Conservation (phyloP, 495 filamentous ascomycete genomes). For the Aspergillus mulundensis region DNA sequence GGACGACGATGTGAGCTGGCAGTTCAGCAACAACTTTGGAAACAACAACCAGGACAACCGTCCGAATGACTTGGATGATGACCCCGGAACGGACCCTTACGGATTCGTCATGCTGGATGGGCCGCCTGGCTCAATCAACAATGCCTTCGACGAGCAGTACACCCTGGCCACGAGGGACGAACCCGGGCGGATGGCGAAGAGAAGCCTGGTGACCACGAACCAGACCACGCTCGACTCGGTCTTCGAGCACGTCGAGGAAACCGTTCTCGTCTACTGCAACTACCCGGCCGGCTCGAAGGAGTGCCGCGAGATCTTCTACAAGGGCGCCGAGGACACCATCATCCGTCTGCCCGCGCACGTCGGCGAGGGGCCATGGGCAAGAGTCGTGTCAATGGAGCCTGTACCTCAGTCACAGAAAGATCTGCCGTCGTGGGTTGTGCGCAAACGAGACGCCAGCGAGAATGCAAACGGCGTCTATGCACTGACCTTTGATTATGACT, state of each 20-base stretch:
- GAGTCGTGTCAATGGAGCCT: constrained; percentile 6
- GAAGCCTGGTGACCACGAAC: constrained; percentile 25
- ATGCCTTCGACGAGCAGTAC: too few relatives aligned
- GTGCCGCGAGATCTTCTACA: constrained; percentile 21
- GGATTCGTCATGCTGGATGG: too few relatives aligned
- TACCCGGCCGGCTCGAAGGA: constrained; percentile 15
- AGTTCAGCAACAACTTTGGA: too few relatives aligned
- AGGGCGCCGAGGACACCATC: constrained; percentile 30
- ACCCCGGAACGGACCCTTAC: too few relatives aligned
- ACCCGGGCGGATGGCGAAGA: too few relatives aligned
- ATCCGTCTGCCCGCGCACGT: constrained; percentile 22
- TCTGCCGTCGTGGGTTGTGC: neutral
- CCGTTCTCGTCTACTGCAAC: constrained; percentile 28
- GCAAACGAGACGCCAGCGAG: neutral
- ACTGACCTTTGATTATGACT: constrained; percentile 19
- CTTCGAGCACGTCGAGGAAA: constrained; percentile 27
- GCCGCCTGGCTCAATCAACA: too few relatives aligned
- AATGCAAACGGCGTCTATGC: constrained; percentile 6
- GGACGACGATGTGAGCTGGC: too few relatives aligned
- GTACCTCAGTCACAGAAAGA: neutral
- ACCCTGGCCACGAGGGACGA: too few relatives aligned
- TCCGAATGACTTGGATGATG: too few relatives aligned
- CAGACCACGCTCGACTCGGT: constrained; percentile 21
- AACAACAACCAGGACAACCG: too few relatives aligned
- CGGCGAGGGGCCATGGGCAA: constrained; percentile 3